Evolutionary conservation across 2,329 filamentous ascomycete genomes (phyloP).

Genomic region (Diplodia intermedia): DNA sequence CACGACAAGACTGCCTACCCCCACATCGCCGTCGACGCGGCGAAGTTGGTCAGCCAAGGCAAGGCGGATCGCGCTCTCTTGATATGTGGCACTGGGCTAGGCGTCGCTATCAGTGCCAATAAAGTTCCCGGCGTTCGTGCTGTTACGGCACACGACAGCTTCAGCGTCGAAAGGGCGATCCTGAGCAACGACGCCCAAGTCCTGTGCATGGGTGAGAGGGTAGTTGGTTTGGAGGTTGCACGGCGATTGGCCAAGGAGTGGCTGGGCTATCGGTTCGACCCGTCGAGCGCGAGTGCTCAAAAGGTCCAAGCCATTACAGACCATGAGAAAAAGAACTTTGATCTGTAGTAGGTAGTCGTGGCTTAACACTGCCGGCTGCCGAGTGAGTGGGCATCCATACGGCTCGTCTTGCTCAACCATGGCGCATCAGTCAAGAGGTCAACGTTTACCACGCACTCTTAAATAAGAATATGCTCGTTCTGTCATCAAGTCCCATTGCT

Average conservation of each 20-base stretch:
- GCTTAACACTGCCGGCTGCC: too few relatives aligned
- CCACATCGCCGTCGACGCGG: constrained; percentile 76
- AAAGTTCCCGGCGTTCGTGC: constrained; percentile 84
- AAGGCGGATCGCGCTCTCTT: constrained; percentile 78
- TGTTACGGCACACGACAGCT: constrained; percentile 89
- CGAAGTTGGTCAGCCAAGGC: constrained; percentile 66
- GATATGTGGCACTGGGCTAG: constrained; percentile 86
- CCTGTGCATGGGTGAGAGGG: constrained; percentile 83
- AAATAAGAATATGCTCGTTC: neutral
- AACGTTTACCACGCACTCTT: neutral
- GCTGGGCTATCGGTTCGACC: constrained; percentile 83
- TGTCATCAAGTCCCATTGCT: neutral
- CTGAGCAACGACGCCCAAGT: constrained; percentile 88
- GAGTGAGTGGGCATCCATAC: neutral
- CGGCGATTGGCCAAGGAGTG: constrained; percentile 80
- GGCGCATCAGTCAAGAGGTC: neutral
- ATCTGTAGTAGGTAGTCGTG: constrained; percentile 2
- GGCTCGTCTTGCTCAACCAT: neutral
- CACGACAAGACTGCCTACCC: constrained; percentile 83
- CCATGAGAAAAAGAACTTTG: constrained; percentile 49
- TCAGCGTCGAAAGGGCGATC: constrained; percentile 80
- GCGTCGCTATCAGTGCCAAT: constrained; percentile 88
- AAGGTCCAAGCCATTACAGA: constrained; percentile 62
- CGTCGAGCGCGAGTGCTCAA: constrained; percentile 64
- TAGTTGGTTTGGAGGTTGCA: constrained; percentile 81